phyloP scores from a whole-genome alignment of 345 rosid genomes.

The Syzygium oleosum region DNA sequence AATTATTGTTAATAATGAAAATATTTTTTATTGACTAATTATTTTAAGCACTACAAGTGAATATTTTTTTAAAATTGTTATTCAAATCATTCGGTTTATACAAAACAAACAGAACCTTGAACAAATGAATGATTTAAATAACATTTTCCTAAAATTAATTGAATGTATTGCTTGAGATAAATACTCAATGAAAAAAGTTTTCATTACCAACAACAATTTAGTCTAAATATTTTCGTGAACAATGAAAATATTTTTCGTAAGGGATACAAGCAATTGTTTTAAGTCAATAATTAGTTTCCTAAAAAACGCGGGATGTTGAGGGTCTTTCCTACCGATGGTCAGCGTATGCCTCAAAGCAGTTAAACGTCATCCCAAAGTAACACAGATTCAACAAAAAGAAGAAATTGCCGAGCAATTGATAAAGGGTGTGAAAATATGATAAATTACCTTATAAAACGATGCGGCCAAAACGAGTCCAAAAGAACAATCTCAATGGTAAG shows the following conservation, averaged over 20 bases:
- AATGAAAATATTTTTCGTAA: too few relatives aligned
- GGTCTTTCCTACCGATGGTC: background rate
- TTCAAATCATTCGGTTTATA: background rate
- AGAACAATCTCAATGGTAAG: background rate
- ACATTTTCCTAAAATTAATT: too few relatives aligned
- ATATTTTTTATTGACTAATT: background rate
- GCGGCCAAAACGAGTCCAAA: background rate
- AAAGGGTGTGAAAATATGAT: background rate
- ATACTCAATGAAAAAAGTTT: too few relatives aligned
- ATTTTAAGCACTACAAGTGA: accelerated
- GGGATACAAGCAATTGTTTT: too few relatives aligned
- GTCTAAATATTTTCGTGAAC: too few relatives aligned
- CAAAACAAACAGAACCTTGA: background rate
- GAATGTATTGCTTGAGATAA: too few relatives aligned
- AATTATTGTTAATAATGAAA: too few relatives aligned
- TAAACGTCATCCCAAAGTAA: background rate
- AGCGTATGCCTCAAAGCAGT: background rate
- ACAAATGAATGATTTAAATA: too few relatives aligned
- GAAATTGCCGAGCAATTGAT: background rate
- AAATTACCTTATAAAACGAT: background rate
- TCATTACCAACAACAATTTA: too few relatives aligned
- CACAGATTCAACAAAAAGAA: background rate
- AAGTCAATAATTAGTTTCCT: background rate
- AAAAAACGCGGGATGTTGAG: background rate
- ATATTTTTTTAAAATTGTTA: accelerated